Conservation (phyloP, 495 filamentous ascomycete genomes). For the Aspergillus coremiiformis region DNA sequence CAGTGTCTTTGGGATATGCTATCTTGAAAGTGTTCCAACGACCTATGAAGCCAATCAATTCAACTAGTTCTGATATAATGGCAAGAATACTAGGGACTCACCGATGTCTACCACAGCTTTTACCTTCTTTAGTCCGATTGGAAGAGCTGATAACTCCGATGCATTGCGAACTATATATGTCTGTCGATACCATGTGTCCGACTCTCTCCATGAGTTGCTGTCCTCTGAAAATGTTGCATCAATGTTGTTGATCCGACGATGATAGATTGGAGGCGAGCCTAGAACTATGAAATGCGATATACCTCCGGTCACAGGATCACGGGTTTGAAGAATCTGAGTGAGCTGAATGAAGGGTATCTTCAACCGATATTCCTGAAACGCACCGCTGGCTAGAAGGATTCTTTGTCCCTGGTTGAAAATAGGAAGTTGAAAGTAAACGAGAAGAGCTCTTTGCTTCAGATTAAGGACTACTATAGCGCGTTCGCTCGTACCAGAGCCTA, state of each 20-base stretch:
- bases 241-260: constrained; percentile 43
- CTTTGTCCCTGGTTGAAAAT: constrained; percentile 3
- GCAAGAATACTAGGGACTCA: constrained; percentile 19
- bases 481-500: constrained; percentile 9
- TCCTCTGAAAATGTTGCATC: constrained; percentile 30
- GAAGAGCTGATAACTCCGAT: constrained; percentile 20
- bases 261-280: constrained; percentile 58
- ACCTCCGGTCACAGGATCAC: constrained; percentile 22
- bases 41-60: constrained; percentile 8
- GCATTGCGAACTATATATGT: constrained; percentile 57
- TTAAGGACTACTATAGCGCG: constrained; percentile 19
- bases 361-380: constrained; percentile 39
- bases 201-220: constrained; percentile 51
- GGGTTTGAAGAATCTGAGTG: constrained; percentile 44
- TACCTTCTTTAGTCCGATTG: constrained; percentile 49
- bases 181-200: constrained; percentile 67
- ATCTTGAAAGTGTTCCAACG: constrained; percentile 39
- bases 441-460: constrained; percentile 20
- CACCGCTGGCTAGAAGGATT: constrained; percentile 8
- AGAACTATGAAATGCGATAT: constrained; percentile 52
- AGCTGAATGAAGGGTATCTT: constrained; percentile 60
- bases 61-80: not conserved
- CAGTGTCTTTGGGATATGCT: constrained; percentile 16
- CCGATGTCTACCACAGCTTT: constrained; percentile 69
- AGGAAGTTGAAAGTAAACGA: constrained; percentile 23